A percentile compares a stretch with the other conserved stretches of the same genome.
Evolutionary conservation across 176 grass and related monocot genomes (phyloP).

Genomic region (Eragrostis curvula): DNA sequence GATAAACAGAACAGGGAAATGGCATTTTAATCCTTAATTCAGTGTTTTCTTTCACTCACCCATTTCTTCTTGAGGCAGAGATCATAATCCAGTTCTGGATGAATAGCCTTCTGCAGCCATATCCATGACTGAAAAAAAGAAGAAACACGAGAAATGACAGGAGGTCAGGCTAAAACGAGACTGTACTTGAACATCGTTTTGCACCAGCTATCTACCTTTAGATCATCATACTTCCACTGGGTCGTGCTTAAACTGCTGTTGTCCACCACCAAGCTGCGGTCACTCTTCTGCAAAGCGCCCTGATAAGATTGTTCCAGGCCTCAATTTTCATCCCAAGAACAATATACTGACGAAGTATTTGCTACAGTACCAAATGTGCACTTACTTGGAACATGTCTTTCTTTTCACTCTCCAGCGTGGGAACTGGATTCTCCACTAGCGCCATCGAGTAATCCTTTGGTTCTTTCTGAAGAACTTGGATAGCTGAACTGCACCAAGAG

Average conservation of each 20-base stretch:
- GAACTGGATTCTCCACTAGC: conserved; percentile 69
- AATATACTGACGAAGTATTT: conserved; percentile 22
- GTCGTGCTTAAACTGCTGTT: conserved; percentile 46
- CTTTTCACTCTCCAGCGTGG: conserved; percentile 34
- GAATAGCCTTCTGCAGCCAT: conserved; percentile 99
- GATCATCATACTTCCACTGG: conserved; percentile 82
- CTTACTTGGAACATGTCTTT: conserved; percentile 54
- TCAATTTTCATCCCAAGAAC: conserved; percentile 24
- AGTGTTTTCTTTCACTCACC: conserved; percentile 57
- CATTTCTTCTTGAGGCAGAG: conserved; percentile 82
- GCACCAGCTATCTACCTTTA: conserved; percentile 58
- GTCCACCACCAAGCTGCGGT: conserved; percentile 61
- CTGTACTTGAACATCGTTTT: neutral
- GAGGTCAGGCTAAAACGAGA: neutral
- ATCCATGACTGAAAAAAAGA: conserved; percentile 81
- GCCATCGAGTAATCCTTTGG: conserved; percentile 59
- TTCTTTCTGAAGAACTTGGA: conserved; percentile 66
- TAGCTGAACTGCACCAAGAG: conserved; percentile 89
- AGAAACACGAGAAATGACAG: neutral
- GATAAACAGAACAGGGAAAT: neutral
- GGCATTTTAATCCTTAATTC: neutral
- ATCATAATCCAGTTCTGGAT: conserved; percentile 95
- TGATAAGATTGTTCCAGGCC: neutral
- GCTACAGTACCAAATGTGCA: conserved; percentile 25
- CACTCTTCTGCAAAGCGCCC: conserved; percentile 55